Evolutionary conservation across 768 basidiomycete species (phyloP).

Genomic region (Coprinellus micaceus): DNA sequence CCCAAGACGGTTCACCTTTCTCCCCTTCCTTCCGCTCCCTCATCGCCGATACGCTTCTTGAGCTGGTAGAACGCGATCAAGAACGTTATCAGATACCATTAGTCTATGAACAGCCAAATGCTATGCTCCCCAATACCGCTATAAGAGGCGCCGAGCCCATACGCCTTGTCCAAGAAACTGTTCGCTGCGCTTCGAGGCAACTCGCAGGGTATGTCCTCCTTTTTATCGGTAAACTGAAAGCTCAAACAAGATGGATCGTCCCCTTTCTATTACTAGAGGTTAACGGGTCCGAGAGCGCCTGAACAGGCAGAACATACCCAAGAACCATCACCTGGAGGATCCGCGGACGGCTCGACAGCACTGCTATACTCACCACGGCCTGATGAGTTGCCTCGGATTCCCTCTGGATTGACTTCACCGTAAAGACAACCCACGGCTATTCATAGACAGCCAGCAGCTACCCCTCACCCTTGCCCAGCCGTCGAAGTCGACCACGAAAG

Average conservation of each 20-base stretch:
- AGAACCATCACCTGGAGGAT: constrained; percentile 21
- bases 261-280: constrained; percentile 34
- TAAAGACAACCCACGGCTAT: no score
- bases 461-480: constrained; percentile 31
- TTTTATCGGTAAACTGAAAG: neutral
- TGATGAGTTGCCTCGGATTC: constrained; percentile 14
- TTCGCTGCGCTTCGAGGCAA: constrained; percentile 61
- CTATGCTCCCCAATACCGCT: no score
- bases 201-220: constrained; percentile 45
- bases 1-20: no score
- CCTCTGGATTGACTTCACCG: no score
- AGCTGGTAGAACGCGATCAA: constrained; percentile 10
- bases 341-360: constrained; percentile 22
- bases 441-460: constrained; percentile 22
- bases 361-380: constrained; percentile 16
- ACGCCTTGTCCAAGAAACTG: constrained; percentile 48
- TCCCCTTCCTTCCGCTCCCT: constrained; percentile 13
- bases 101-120: constrained; percentile 38
- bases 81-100: constrained; percentile 36
- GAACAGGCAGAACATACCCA: constrained; percentile 27
- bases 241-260: constrained; percentile 8
- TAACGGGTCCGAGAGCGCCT: constrained; percentile 44
- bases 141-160: constrained; percentile 31
- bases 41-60: constrained; percentile 25
- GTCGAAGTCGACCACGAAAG: constrained; percentile 65